These are phyloP conservation scores for Zoysia matrella DNA, from an alignment of 202 grass and related monocot genomes.

Conservation along the genomic window DNA sequence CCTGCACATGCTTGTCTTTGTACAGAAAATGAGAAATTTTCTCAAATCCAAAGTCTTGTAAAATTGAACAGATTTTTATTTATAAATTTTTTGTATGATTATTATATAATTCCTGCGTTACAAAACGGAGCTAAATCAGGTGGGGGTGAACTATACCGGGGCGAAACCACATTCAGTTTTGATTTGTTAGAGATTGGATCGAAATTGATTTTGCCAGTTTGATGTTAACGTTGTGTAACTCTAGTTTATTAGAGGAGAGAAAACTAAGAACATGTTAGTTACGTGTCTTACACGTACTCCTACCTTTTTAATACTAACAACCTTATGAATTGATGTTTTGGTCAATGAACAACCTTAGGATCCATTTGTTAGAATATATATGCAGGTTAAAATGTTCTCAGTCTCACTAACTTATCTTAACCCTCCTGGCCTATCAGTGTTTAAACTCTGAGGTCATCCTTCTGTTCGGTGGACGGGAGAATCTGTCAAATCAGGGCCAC, in stretches of 20 bases:
- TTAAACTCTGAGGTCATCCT: not conserved
- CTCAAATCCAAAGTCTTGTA: too few relatives aligned
- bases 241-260: not conserved
- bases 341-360: not conserved
- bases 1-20: not conserved
- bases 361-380: too few relatives aligned
- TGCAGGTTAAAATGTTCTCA: too few relatives aligned
- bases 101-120: too few relatives aligned
- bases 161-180: not conserved
- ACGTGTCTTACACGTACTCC: not conserved
- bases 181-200: not conserved
- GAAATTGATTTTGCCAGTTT: not conserved
- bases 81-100: too few relatives aligned
- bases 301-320: not conserved
- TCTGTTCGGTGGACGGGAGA: not conserved
- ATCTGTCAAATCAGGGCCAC: not conserved
- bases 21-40: too few relatives aligned
- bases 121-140: too few relatives aligned
- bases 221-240: too few relatives aligned
- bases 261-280: not conserved
- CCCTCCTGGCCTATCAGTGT: too few relatives aligned
- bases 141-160: not conserved
- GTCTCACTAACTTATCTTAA: too few relatives aligned
- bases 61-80: too few relatives aligned
- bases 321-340: not conserved